A percentile compares a stretch with the other conserved stretches of the same genome.
phyloP scores from a whole-genome alignment of 148 eudicot species.

The Vaccinium macrocarpon region DNA sequence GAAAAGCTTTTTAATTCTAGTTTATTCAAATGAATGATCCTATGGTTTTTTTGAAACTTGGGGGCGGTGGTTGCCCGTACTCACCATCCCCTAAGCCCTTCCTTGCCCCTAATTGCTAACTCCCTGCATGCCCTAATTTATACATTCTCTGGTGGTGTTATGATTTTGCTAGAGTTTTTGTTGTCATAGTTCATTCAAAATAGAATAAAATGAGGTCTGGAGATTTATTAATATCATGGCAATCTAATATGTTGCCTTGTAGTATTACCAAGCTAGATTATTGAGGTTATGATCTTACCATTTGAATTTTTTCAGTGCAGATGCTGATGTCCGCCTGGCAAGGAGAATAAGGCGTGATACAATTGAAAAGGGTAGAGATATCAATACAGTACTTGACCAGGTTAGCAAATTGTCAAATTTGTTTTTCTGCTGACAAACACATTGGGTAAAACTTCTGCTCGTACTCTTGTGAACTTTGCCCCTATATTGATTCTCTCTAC shows the following conservation, averaged over 20 bases:
- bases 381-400: slow-evolving; percentile 79
- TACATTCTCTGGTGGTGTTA: neutral
- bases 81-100: neutral
- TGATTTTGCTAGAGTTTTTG: neutral
- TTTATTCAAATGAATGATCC: neutral
- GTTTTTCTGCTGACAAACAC: neutral
- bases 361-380: slow-evolving; percentile 76
- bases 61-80: neutral
- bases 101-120: neutral
- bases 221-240: neutral
- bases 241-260: neutral
- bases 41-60: neutral
- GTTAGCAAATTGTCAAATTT: slow-evolving; percentile 27
- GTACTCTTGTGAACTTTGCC: neutral
- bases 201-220: neutral
- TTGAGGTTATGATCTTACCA: slow-evolving; percentile 33
- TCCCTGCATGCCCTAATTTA: neutral
- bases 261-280: slow-evolving; percentile 2
- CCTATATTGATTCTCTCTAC: too few relatives aligned
- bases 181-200: neutral
- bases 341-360: slow-evolving; percentile 94
- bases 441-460: neutral
- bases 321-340: slow-evolving; percentile 94
- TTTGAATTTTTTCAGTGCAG: slow-evolving; percentile 57
- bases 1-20: neutral